Conservation (phyloP, 345 rosid species). For the Kernera saxatilis region DNA sequence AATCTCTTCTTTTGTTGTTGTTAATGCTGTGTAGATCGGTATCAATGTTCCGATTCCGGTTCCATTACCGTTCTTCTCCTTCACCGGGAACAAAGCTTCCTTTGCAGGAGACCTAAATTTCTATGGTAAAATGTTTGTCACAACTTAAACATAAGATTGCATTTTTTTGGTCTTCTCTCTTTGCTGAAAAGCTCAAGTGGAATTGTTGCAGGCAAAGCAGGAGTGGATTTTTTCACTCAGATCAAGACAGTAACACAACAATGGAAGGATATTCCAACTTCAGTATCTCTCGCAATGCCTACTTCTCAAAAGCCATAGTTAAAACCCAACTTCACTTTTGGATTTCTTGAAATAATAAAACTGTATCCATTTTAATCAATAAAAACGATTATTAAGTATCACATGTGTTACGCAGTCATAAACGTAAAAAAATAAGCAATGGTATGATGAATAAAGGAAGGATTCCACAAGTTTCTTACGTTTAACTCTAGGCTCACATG, state of each 20-base stretch:
- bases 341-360: no score
- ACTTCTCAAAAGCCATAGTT: conserved; percentile 58
- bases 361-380: no score
- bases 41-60: conserved; percentile 97
- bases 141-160: background rate
- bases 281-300: conserved; percentile 97
- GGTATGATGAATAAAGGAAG: no score
- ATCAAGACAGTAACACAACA: conserved; percentile 93
- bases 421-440: no score
- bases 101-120: conserved; percentile 96
- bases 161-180: background rate
- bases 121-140: conserved; percentile 53
- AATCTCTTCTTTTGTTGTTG: background rate
- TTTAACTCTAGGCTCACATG: no score
- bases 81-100: conserved; percentile 90
- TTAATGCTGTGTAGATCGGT: conserved; percentile 52
- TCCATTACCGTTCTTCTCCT: conserved; percentile 94
- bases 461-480: no score
- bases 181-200: background rate
- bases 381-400: no score
- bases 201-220: conserved; percentile 80
- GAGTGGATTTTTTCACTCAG: conserved; percentile 89
- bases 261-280: conserved; percentile 84
- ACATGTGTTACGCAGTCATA: no score
- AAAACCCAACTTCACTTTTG: background rate